Base-by-base conservation (phyloP, 2,329 filamentous ascomycete genomes). In the Domatiomyces globalis region DNA sequence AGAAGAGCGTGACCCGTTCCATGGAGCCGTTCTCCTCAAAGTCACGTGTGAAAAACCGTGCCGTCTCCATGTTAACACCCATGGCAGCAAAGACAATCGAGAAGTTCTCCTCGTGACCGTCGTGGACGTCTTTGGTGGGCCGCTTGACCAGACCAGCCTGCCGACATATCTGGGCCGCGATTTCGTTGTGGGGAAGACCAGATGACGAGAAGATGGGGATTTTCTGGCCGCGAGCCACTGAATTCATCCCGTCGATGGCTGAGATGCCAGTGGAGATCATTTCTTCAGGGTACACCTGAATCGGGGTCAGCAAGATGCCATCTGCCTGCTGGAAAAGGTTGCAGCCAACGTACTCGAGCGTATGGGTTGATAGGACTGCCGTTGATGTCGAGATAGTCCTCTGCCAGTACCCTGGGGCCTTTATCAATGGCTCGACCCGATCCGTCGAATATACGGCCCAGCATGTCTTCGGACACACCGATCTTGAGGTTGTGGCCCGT, bases 211-310 rank as follows among this genome's bases (percentile, higher is more conserved):
- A 98, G 65, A 98, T 98, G 62, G 94, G 92, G 60, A 98, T 98
- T 79, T 98, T 98, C 71, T 98, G 92, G 57, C 92, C 92, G 80
- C 92, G 88, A 59, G 94, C 92, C 69, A 96, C 94, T 56, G 85
- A 89, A 76, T 88, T 88, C 90, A 96, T 96, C 56, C 89, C 95
- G 68, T 96, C 90, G 65, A 98, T 96, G 66, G 92, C 89, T 56
- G 90, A 96, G 70, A 98, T 98, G 81, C 92, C 92, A 46, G 92
- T 98, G 36, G 90, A 92, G 65, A 98, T 96, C 90, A 98, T 98
- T 73, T 98, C 94, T 75, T 98, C 92, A 65, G 92, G 92, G 68
- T 98, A 98, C 61, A 95, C 87, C 87, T 94, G 58, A 42, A 54
- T n/a, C 51, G 51, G 36, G 25, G 58, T 58, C 46, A 58, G 55